Conservation (phyloP, 2,329 filamentous ascomycete genomes). For the Clathrospora elynae region DNA sequence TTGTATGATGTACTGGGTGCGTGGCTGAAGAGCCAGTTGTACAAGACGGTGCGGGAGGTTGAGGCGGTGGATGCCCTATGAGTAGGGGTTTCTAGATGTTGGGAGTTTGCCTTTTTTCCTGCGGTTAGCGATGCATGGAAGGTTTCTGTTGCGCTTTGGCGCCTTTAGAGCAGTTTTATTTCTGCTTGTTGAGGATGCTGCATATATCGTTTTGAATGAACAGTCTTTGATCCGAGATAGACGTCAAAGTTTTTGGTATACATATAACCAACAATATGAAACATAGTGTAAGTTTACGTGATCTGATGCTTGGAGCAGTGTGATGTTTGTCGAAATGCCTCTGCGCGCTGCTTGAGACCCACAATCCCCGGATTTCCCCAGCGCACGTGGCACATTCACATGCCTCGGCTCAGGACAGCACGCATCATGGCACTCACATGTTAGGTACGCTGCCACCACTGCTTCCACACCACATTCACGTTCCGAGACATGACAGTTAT, state of each 20-base stretch:
- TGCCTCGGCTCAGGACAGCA: constrained; percentile 30
- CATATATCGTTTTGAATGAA: too few relatives aligned
- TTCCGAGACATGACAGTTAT: constrained; percentile 32
- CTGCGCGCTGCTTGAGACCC: constrained; percentile 4
- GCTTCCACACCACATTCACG: constrained; percentile 6
- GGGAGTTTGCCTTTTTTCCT: too few relatives aligned
- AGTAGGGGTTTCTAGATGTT: too few relatives aligned
- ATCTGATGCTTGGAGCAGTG: not conserved
- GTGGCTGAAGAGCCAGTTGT: constrained; percentile 42
- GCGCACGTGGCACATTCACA: constrained; percentile 27
- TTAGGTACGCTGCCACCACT: constrained; percentile 12
- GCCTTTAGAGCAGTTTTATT: too few relatives aligned
- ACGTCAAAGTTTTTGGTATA: too few relatives aligned
- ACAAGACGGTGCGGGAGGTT: constrained; percentile 36
- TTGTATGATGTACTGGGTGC: constrained; percentile 40
- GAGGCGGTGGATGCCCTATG: constrained; percentile 15
- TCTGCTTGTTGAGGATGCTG: too few relatives aligned
- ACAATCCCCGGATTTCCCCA: constrained; percentile 22
- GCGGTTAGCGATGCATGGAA: constrained; percentile 12
- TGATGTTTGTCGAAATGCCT: not conserved
- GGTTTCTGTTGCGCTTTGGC: constrained; percentile 2
- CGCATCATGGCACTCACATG: constrained; percentile 25
- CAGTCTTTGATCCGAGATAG: too few relatives aligned
- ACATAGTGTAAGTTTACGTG: too few relatives aligned
- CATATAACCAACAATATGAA: too few relatives aligned